Percentiles rank a stretch among this genome's conserved stretches.
Conservation (phyloP, 805 yeast genomes). For the Ogataea methanolica region DNA sequence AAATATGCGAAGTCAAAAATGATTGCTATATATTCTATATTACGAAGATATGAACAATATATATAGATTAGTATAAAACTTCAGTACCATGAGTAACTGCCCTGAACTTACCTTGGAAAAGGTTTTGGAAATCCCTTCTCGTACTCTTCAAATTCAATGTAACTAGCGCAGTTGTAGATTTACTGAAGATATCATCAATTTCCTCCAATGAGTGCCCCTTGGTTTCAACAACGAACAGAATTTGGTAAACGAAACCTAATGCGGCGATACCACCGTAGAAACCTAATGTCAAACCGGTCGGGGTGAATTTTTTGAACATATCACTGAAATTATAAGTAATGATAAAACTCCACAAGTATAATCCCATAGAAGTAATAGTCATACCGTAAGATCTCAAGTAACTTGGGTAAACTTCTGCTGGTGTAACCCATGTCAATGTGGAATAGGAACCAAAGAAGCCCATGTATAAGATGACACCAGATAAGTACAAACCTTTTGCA, state of each 20-base stretch:
- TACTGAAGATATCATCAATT: conserved; percentile 57
- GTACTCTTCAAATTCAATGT: conserved; percentile 29
- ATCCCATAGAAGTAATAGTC: conserved; percentile 52
- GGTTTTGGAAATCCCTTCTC: conserved; percentile 14
- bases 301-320: conserved; percentile 54
- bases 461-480: conserved; percentile 62
- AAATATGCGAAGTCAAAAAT: no score
- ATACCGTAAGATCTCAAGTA: conserved; percentile 60
- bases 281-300: conserved; percentile 59
- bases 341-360: conserved; percentile 59
- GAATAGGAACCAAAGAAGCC: conserved; percentile 65
- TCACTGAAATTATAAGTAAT: conserved; percentile 59
- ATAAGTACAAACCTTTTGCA: conserved; percentile 55
- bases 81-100: conserved; percentile 6
- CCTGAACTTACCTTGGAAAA: conserved; percentile 16
- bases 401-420: conserved; percentile 59
- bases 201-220: conserved; percentile 69
- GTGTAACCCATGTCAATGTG: conserved; percentile 64
- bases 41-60: not conserved
- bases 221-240: conserved; percentile 65
- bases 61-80: not conserved
- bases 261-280: conserved; percentile 67
- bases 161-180: conserved; percentile 38
- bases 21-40: no score
- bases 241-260: conserved; percentile 49